Conservation (phyloP, 164 flowering plant species). For the Macadamia integrifolia region DNA sequence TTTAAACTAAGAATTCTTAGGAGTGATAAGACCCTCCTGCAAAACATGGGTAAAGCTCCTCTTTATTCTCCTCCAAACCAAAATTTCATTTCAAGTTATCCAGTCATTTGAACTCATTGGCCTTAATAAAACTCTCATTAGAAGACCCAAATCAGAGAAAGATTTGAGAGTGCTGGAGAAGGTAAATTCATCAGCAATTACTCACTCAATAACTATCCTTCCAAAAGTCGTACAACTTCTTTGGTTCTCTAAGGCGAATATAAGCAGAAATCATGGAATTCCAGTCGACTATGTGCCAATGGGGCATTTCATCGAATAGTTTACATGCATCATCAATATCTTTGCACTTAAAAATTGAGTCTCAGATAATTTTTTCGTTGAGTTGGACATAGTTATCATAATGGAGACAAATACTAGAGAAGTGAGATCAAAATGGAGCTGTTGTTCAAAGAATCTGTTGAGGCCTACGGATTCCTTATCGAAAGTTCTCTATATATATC, state of each 20-base stretch:
- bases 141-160: constrained; percentile 37
- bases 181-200: constrained; percentile 39
- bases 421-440: neutral
- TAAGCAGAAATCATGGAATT: constrained; percentile 47
- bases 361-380: neutral
- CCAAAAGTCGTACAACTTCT: constrained; percentile 34
- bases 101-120: too few relatives aligned
- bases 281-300: constrained; percentile 39
- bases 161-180: constrained; percentile 42
- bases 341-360: constrained; percentile 23
- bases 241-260: constrained; percentile 13
- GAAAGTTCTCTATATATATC: constrained; percentile 5
- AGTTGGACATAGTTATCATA: neutral
- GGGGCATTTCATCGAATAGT: constrained; percentile 49
- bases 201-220: constrained; percentile 31
- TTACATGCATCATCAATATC: constrained; percentile 27
- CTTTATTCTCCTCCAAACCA: too few relatives aligned
- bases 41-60: too few relatives aligned
- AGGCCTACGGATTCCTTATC: constrained; percentile 1
- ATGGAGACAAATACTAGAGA: neutral
- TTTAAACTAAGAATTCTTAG: too few relatives aligned
- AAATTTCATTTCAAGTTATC: too few relatives aligned
- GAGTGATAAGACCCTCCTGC: too few relatives aligned
- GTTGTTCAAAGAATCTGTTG: neutral
- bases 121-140: neutral